These are phyloP conservation scores for Rhodotorula sp. DNA, from an alignment of 1,284 basidiomycete species.

Conservation along the genomic window DNA sequence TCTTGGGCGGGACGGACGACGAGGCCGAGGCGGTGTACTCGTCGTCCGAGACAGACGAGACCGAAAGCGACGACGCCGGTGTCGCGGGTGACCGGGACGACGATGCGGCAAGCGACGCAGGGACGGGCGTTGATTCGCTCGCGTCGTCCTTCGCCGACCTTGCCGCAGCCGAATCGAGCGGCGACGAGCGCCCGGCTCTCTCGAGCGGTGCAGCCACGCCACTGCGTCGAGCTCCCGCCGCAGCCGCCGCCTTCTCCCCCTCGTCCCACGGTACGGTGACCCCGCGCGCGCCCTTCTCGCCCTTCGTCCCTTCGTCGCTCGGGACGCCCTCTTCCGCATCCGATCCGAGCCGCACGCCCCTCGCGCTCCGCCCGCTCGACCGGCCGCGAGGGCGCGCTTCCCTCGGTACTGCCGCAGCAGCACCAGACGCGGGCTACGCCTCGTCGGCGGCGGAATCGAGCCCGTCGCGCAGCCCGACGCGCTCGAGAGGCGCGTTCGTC, in stretches of 20 bases:
- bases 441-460: neutral
- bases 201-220: neutral
- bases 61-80: neutral
- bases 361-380: too few species aligned
- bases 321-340: too few species aligned
- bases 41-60: neutral
- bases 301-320: too few species aligned
- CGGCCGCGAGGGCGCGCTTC: neutral
- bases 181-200: neutral
- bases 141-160: conserved; percentile 22
- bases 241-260: too few species aligned
- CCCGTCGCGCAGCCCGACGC: conserved; percentile 6
- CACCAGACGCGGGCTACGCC: neutral
- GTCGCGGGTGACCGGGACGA: too few species aligned
- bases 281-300: too few species aligned
- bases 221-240: neutral
- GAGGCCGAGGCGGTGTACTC: conserved; percentile 11
- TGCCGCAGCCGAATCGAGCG: conserved; percentile 8
- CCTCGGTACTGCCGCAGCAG: too few species aligned
- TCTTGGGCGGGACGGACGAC: neutral
- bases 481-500: neutral
- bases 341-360: too few species aligned
- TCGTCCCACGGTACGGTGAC: too few species aligned
- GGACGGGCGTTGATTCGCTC: conserved; percentile 17
- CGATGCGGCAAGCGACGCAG: too few species aligned